Percentiles rank a stretch among this genome's conserved stretches.
phyloP scores from a whole-genome alignment of 2,329 filamentous ascomycete genomes.

The Zymoseptoria brevis region DNA sequence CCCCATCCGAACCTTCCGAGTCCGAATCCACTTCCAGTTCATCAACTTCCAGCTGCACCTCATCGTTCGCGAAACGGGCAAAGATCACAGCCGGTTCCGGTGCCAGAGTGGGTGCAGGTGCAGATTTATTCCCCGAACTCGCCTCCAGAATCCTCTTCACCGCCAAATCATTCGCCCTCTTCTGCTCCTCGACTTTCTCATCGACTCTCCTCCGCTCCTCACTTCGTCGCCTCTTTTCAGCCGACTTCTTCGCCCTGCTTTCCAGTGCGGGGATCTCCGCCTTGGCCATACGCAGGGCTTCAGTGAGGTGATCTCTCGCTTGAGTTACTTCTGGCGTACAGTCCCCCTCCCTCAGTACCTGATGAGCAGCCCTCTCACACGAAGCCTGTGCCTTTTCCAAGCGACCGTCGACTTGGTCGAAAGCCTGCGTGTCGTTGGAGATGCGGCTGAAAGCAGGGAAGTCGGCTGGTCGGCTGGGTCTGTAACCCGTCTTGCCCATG shows the following conservation, averaged over 20 bases:
- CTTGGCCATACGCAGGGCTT: conserved; percentile 50
- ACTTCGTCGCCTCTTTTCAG: conserved; percentile 16
- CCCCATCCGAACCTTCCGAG: conserved; percentile 7
- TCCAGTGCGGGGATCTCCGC: conserved; percentile 18
- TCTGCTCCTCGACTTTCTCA: conserved; percentile 8
- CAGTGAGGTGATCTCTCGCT: conserved; percentile 56
- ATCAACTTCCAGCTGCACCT: conserved; percentile 15
- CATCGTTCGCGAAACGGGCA: conserved; percentile 2
- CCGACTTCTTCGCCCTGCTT: conserved; percentile 18
- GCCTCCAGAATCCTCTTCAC: neutral
- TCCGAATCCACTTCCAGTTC: conserved; percentile 14
- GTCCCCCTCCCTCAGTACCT: conserved; percentile 80
- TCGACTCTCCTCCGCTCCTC: conserved; percentile 19
- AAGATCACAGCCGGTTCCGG: neutral
- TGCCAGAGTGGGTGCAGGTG: neutral
- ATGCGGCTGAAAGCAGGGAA: conserved; percentile 5
- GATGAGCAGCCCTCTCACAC: conserved; percentile 80
- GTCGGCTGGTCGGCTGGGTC: conserved; percentile 12
- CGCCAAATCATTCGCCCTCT: neutral
- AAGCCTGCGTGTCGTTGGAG: conserved; percentile 17
- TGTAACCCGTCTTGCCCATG: conserved; percentile 31
- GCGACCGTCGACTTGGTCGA: conserved; percentile 65
- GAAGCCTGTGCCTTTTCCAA: conserved; percentile 73
- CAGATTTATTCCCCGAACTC: neutral
- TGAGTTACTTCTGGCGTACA: conserved; percentile 68